Evolutionary conservation across 2,329 filamentous ascomycete genomes (phyloP).

Genomic region (Botryotinia calthae): DNA sequence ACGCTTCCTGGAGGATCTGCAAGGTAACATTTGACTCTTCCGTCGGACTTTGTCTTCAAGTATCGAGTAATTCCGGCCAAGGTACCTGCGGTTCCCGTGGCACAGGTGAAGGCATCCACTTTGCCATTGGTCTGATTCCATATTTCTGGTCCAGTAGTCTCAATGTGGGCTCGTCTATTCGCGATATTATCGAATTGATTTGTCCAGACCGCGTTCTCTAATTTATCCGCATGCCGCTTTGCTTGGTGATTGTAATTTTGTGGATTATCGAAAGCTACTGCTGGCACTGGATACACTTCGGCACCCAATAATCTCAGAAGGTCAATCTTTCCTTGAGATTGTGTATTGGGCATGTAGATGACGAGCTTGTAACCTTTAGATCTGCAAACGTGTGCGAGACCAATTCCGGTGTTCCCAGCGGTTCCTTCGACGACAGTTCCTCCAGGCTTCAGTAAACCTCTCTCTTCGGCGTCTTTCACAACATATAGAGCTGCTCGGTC

Average conservation of each 20-base stretch:
- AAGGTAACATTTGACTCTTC: slow-evolving; percentile 80
- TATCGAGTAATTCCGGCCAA: slow-evolving; percentile 85
- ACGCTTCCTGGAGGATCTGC: slow-evolving; percentile 94
- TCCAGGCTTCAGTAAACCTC: slow-evolving; percentile 75
- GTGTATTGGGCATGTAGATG: slow-evolving; percentile 99
- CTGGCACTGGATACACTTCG: slow-evolving; percentile 93
- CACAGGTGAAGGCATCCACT: slow-evolving; percentile 91
- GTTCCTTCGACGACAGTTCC: slow-evolving; percentile 97
- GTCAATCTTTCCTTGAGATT: slow-evolving; percentile 97
- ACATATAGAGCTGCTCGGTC: slow-evolving; percentile 94
- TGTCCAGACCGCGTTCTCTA: slow-evolving; percentile 94
- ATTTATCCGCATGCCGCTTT: slow-evolving; percentile 76
- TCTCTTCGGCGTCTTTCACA: slow-evolving; percentile 88
- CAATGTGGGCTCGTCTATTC: slow-evolving; percentile 89
- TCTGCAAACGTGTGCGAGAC: slow-evolving; percentile 92
- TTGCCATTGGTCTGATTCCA: slow-evolving; percentile 87
- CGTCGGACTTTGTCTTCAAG: slow-evolving; percentile 77
- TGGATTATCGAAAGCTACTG: slow-evolving; percentile 91
- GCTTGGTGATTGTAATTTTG: slow-evolving; percentile 99
- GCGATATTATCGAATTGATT: slow-evolving; percentile 98
- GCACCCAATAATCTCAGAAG: slow-evolving; percentile 85
- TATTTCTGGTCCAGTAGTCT: slow-evolving; percentile 96
- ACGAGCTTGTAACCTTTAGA: slow-evolving; percentile 90
- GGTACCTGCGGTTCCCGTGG: slow-evolving; percentile 89
- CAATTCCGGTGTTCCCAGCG: slow-evolving; percentile 96